Base-by-base conservation (phyloP, 768 basidiomycete genomes). In the Xanthoconium stramineum region DNA sequence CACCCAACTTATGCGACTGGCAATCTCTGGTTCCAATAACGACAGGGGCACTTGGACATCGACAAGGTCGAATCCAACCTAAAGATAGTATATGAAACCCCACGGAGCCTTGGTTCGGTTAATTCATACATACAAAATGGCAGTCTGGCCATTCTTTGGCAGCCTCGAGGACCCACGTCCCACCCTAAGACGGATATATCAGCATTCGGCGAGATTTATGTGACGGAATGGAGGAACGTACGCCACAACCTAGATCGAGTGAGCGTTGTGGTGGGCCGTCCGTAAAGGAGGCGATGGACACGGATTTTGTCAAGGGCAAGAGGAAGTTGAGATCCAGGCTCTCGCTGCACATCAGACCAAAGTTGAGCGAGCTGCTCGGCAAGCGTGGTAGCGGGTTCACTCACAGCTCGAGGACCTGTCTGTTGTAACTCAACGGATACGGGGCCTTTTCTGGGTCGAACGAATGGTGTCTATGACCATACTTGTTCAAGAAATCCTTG, bases 31-130 rank as follows among this genome's bases (percentile, higher is more conserved):
- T 9, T 83, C 80, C 11, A 90, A 65, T 17, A 82, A 54, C 28
- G 74, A 73, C 36, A 79, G 70, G 24, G 86, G 80, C 51, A 87
- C 76, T 72, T 91, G 89, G 2, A 90, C 74, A 59, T 89, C 84
- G 39, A 89, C 85, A 46, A 91, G 75, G 70, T 91, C 89, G 65
- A 89, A 88, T 42, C 89, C 89, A 57, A 91, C 82, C 88, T 90
- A 48, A 43, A 47, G 45, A 56, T 50, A 17, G 44, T 28, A 47
- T 42, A 49, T 58, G 56, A 60, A 47, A 30, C 42, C 7, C 39
- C 29, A 52, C 40, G 35, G 33, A 28, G 6, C 12, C 10, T 29
- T 6, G 38, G n/a, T 15, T 32, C 4, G 15, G n/a, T 45, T 4
- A 29, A 52, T 33, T 35, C 28, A 37, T 44, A 74, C 85, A 54